These are phyloP conservation scores for Coniochaeta pulveracea DNA, from an alignment of 2,329 filamentous ascomycete species.

Conservation along the genomic window DNA sequence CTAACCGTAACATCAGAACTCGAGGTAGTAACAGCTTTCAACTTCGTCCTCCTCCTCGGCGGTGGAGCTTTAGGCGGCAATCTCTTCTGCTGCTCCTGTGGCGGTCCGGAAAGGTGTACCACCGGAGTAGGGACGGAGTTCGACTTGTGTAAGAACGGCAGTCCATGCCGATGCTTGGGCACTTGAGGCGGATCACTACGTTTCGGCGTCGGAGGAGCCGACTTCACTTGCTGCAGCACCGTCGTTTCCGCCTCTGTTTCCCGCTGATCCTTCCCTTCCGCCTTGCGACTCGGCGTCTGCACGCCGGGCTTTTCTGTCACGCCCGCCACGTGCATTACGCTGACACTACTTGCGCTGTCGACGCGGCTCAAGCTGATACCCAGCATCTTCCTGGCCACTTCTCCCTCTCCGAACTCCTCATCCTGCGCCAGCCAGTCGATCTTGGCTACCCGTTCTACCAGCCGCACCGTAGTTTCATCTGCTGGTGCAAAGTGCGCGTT, in stretches of 20 bases:
- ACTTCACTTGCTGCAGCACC: neutral
- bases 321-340: constrained; percentile 66
- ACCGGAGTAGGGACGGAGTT: too few relatives aligned
- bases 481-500: constrained; percentile 69
- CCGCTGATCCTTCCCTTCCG: constrained; percentile 10
- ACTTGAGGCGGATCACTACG: constrained; percentile 40
- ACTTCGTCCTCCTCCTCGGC: constrained; percentile 1
- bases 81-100: constrained; percentile 8
- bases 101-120: constrained; percentile 7
- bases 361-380: constrained; percentile 59
- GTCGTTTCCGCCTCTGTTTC: constrained; percentile 13
- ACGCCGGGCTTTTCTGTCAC: constrained; percentile 76
- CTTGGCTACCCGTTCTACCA: constrained; percentile 63
- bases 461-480: constrained; percentile 67
- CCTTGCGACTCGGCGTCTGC: constrained; percentile 62
- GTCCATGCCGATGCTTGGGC: constrained; percentile 44
- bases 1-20: constrained; percentile 4
- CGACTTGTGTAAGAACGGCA: constrained; percentile 19
- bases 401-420: constrained; percentile 24
- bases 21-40: constrained; percentile 9
- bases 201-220: constrained; percentile 26
- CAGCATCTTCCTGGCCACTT: constrained; percentile 47
- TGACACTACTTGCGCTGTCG: constrained; percentile 61
- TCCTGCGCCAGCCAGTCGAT: constrained; percentile 55
- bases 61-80: constrained; percentile 3